Base-by-base conservation (phyloP, 257 asterid species). In the Jacaranda copaia region DNA sequence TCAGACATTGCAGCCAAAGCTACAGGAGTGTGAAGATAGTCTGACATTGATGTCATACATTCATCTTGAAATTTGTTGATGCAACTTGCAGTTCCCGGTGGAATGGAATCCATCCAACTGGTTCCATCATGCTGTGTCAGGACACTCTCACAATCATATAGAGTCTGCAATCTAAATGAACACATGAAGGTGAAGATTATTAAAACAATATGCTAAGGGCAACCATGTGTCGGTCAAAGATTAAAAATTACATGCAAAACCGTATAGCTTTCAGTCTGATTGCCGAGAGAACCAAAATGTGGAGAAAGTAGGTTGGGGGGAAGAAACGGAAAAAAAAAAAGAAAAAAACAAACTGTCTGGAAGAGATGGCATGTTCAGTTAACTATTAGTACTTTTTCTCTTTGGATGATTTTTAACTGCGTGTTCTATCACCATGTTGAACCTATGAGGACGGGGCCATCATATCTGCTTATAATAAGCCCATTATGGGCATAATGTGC, bases 1-100 rank as follows among this genome's bases (percentile, higher is more conserved):
- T 93, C 99, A 5, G 99, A 88, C 84, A 96, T 86, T 70, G 97
- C 97, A 84, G 97, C 94, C 89, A 96, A 85, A 77, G 89, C 97
- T 59, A 90, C 96, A 52, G 90, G 79, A 66, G 97, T 84, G 78
- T 96, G 99, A 75, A 96, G 93, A 85, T 96, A 98, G 85, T 93
- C 99, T 16, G 96, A 90, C 90, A 96, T 84, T 13, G 98, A 89
- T 36, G 83, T 76, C 76, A 85, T 66, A 82, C 87, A 88, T 70
- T 96, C 98, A 75, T 93, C 89, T 68, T 79, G 77, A 78, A 91
- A 93, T 69, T 88, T 89, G 68, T 79, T 82, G 80, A 96, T 84
- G 82, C 93, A 93, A 62, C 80, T 77, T 38, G 78, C 79, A 72
- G 84, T 85, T 83, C 63, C 92, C 68, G 89, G 70, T 81, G 98